phyloP scores from a whole-genome alignment of 306 rosid species.

The Bauhinia variegata region DNA sequence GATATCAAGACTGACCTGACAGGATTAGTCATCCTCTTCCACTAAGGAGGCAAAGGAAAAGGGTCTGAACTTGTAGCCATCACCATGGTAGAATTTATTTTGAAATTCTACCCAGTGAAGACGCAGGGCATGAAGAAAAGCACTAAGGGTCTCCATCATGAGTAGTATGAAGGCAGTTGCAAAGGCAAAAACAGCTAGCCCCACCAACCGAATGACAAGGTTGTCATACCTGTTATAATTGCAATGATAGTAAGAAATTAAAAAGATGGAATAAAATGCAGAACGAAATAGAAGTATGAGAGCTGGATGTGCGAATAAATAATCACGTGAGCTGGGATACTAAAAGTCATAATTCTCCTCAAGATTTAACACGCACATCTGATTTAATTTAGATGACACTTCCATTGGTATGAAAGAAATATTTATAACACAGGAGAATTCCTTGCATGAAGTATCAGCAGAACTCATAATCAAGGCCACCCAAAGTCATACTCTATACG shows the following conservation, averaged over 20 bases:
- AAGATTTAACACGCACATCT: not conserved
- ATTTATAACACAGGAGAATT: conserved; percentile 4
- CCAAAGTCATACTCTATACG: not conserved
- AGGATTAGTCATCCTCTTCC: conserved; percentile 80
- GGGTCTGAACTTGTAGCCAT: conserved; percentile 94
- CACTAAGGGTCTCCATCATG: conserved; percentile 98
- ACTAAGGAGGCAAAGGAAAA: conserved; percentile 76
- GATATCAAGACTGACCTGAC: conserved; percentile 27
- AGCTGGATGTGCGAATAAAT: too few relatives aligned
- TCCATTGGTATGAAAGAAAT: not conserved
- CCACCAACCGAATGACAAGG: conserved; percentile 74
- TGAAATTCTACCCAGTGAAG: conserved; percentile 99
- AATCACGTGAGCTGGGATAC: conserved; percentile 10
- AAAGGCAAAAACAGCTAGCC: conserved; percentile 88
- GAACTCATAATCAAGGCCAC: not conserved
- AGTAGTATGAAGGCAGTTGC: conserved; percentile 97
- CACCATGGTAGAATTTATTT: conserved; percentile 91
- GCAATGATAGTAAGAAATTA: conserved; percentile 25
- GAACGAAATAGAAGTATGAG: conserved; percentile 5
- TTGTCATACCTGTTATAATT: conserved; percentile 79
- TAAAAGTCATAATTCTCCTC: not conserved
- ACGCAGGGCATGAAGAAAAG: conserved; percentile 98
- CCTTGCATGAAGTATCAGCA: conserved; percentile 1
- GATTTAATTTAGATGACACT: conserved; percentile 10
- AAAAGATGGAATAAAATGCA: not conserved